Evolutionary conservation across 176 grass and related monocot species (phyloP), one percentile per base, ranked within the genome.

Genomic region (Zoysia japonica): DNA sequence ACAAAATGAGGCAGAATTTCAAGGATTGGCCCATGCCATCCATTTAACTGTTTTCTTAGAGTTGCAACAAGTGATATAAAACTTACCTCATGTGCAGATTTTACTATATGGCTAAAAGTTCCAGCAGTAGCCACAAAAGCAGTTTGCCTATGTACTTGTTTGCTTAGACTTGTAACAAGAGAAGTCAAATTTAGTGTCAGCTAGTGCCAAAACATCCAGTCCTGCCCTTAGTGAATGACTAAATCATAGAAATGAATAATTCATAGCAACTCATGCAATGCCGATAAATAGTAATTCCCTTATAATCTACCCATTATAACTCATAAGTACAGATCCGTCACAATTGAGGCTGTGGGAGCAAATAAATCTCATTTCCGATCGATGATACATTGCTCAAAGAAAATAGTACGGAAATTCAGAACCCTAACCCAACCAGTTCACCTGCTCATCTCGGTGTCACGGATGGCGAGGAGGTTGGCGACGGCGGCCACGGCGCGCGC

Each of bases 381-480:
- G 45, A 52, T 20, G 64, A 73, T n/a, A n/a, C 10, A 0, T 47
- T 16, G n/a, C 7, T 28, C n/a, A 20, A 20, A 7, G 4, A 5
- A 41, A n/a, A 52, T 14, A 7, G 19, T 43, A 69, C 8, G 10
- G 35, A n/a, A 64, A 61, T 40, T 77, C 39, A 36, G 15, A 87
- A 88, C 71, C 76, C 75, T 77, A 86, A 65, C 6, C 20, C 53
- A 49, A 45, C 0, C 2, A 49, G 46, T 35, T 77, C 51, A 95
- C 96, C 96, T 99, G 86, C 96, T 92, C 90, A 88, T 94, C 76
- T 99, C 92, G 17, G 96, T 93, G 83, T 99, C 96, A 37, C 96
- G 86, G 75, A 99, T 99, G 19, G 90, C 86, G 71, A 99, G 76
- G 16, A 99, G 89, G 72, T 99, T 99, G n/a, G 88, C 90, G 7